Evolutionary conservation across 495 filamentous ascomycete species (phyloP), one percentile per base, ranked within the genome.

Genomic region (Astrocystis sublimbata): DNA sequence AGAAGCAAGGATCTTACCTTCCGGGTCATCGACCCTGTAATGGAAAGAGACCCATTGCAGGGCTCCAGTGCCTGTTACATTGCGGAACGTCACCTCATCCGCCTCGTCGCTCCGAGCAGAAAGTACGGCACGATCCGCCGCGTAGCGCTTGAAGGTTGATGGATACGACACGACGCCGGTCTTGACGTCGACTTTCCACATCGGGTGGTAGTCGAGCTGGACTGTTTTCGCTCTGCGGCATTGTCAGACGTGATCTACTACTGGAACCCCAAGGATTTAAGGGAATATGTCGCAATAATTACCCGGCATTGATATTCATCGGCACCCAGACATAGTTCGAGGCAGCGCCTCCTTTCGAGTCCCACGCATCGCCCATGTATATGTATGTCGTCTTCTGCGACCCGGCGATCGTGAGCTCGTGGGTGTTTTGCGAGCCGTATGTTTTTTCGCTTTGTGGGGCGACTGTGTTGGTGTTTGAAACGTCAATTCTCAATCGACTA

Each of bases 361-460:
- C 76, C 76, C 76, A 79, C 4, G 67, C 66, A 63, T 80, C 78
- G 23, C 78, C 78, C 75, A 79, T 79, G 59, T 75, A 80, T 17
- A 80, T 69, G 61, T 77, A 73, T 7, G 76, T 78, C 7, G 75
- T 78, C 63, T 64, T 65, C 55, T 77, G 60, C 6, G 71, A 71
- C 7, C 78, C 78, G 59, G 64, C 57, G 5, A 80, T 68, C 2
- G 76, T 78, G 21, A 80, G 36, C 61, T 80, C 78, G 50, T 73
- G 75, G 1, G 77, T 79, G 54, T 79, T 79, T 63, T 80, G 78
- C 10, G 72, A 76, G 17, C 74, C 73, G 59, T 80, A 79, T 4
- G 78, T 80, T 7, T 80, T 79, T 57, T 76, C 54, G 10, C 40
- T 71, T 40, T 75, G 65, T 3, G 78, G 76, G 17, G 78, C 78